Evolutionary conservation across 805 yeast species (phyloP).

Genomic region (Metschnikowia amazonensis): DNA sequence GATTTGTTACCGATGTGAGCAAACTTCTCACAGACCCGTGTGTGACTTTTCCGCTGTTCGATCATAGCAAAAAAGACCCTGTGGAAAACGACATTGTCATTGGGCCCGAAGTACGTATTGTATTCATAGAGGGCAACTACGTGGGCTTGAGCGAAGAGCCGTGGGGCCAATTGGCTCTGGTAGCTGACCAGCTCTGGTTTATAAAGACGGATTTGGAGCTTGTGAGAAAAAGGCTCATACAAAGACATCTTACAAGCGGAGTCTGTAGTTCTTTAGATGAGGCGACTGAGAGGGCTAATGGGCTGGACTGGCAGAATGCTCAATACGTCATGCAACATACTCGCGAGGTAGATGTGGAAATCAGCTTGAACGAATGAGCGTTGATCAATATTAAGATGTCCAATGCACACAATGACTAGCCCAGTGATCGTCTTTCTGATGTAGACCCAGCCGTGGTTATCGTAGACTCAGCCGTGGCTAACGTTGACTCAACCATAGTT

Average conservation of each 20-base stretch:
- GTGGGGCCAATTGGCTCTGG: constrained; percentile 50
- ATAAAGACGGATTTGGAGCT: constrained; percentile 43
- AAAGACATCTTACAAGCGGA: constrained; percentile 62
- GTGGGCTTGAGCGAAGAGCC: constrained; percentile 53
- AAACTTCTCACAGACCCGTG: constrained; percentile 24
- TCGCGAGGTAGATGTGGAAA: constrained; percentile 13
- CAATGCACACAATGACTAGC: not conserved
- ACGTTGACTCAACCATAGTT: no score
- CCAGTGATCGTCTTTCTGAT: no score
- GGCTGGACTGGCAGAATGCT: constrained; percentile 68
- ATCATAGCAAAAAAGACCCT: constrained; percentile 74
- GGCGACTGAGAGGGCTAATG: constrained; percentile 49
- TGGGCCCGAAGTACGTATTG: constrained; percentile 43
- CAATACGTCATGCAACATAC: constrained; percentile 25
- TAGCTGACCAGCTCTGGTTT: constrained; percentile 47
- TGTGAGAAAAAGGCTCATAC: constrained; percentile 57
- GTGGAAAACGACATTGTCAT: constrained; percentile 49
- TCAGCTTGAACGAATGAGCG: constrained; percentile 1
- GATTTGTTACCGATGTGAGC: constrained; percentile 24
- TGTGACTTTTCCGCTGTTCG: constrained; percentile 64
- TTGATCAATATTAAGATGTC: not conserved
- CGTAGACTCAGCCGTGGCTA: no score
- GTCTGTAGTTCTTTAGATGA: constrained; percentile 44
- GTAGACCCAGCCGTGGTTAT: no score
- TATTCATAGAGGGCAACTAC: constrained; percentile 77